Conservation (phyloP, 257 asterid species). For the Lantana camara region DNA sequence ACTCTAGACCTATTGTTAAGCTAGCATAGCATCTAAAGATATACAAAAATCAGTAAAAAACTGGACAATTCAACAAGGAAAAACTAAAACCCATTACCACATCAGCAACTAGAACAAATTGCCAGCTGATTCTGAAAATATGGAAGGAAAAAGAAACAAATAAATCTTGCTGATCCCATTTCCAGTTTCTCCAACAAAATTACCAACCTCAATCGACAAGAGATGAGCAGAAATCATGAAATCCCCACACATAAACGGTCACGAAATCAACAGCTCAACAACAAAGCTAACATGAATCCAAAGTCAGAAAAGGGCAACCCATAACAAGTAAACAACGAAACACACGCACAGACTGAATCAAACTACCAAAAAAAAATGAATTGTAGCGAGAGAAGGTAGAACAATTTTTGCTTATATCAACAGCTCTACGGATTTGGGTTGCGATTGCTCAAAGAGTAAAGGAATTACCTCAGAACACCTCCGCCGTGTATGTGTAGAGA, state of each 20-base stretch:
- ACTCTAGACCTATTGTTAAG: too few species aligned
- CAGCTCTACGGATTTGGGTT: neutral
- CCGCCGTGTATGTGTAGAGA: neutral
- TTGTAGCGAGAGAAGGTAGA: neutral
- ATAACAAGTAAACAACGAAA: neutral
- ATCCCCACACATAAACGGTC: neutral
- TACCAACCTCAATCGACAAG: neutral
- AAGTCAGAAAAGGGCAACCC: neutral
- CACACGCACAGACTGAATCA: neutral
- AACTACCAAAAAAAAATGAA: neutral
- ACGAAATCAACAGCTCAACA: neutral
- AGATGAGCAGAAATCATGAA: neutral
- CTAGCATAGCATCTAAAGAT: too few species aligned
- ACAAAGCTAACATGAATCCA: constrained; percentile 3
- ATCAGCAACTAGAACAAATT: neutral
- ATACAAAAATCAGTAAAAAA: neutral
- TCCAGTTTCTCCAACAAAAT: neutral
- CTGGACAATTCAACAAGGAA: too few species aligned
- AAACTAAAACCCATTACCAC: neutral
- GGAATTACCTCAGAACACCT: constrained; percentile 27
- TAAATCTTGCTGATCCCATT: neutral
- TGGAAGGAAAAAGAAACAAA: neutral
- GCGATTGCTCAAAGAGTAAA: neutral
- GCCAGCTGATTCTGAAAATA: neutral
- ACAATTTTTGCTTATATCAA: neutral